A percentile compares a stretch with the other conserved stretches of the same genome.
phyloP scores from a whole-genome alignment of 257 asterid species.

The Paraleonurus japonicus region DNA sequence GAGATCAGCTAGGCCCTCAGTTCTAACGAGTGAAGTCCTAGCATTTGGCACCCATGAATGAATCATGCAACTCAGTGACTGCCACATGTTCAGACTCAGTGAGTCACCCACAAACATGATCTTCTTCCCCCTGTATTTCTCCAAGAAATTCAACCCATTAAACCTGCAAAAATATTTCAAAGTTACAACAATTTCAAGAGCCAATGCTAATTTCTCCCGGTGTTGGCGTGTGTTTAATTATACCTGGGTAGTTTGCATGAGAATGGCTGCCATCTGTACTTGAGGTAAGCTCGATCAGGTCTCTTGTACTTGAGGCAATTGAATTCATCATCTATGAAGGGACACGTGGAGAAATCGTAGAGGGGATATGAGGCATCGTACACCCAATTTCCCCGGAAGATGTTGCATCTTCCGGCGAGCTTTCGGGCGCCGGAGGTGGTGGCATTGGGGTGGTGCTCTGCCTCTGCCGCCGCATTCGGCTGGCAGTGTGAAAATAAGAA shows the following conservation, averaged over 20 bases:
- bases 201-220: neutral
- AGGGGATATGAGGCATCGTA: slow-evolving; percentile 85
- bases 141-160: slow-evolving; percentile 73
- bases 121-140: slow-evolving; percentile 82
- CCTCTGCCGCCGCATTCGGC: slow-evolving; percentile 30
- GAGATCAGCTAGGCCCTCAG: slow-evolving; percentile 47
- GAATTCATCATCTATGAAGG: slow-evolving; percentile 82
- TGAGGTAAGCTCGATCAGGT: slow-evolving; percentile 73
- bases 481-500: slow-evolving; percentile 34
- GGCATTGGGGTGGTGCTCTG: slow-evolving; percentile 32
- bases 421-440: slow-evolving; percentile 33
- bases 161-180: slow-evolving; percentile 46
- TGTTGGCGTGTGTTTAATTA: neutral
- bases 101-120: slow-evolving; percentile 98
- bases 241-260: slow-evolving; percentile 81
- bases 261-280: slow-evolving; percentile 91
- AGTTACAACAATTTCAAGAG: neutral
- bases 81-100: slow-evolving; percentile 95
- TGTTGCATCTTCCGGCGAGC: slow-evolving; percentile 52
- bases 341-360: slow-evolving; percentile 69
- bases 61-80: slow-evolving; percentile 87
- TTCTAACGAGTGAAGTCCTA: slow-evolving; percentile 38
- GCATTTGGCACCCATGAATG: slow-evolving; percentile 71
- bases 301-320: slow-evolving; percentile 73
- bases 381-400: slow-evolving; percentile 81